Percentiles rank a stretch among this genome's conserved stretches.
Evolutionary conservation across 768 basidiomycete species (phyloP).

Genomic region (Tubosaeta sp.): DNA sequence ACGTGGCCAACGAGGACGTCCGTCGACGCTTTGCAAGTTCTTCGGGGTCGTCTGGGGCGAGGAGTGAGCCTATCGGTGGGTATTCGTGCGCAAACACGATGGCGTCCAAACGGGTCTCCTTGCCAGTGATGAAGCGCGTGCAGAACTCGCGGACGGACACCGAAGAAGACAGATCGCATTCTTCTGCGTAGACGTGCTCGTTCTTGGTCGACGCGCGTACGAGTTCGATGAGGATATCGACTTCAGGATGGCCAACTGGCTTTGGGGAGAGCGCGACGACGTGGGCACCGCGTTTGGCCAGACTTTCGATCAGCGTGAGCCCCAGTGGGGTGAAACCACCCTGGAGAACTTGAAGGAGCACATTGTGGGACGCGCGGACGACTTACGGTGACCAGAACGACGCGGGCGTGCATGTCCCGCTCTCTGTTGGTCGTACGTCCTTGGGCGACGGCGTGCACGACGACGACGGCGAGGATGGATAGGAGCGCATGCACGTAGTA

Average conservation of each 20-base stretch:
- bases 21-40: slow-evolving; percentile 40
- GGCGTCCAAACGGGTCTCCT: slow-evolving; percentile 71
- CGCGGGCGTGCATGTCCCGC: slow-evolving; percentile 68
- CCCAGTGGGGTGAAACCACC: slow-evolving; percentile 75
- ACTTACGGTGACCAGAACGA: slow-evolving; percentile 67
- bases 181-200: slow-evolving; percentile 73
- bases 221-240: slow-evolving; percentile 60
- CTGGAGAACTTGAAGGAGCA: slow-evolving; percentile 32
- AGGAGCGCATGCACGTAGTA: slow-evolving; percentile 54
- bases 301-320: slow-evolving; percentile 55
- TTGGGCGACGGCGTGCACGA: slow-evolving; percentile 58
- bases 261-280: slow-evolving; percentile 69
- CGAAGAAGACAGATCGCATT: slow-evolving; percentile 68
- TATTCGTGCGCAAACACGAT: slow-evolving; percentile 80
- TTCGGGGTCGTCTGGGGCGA: slow-evolving; percentile 27
- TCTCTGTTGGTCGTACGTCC: slow-evolving; percentile 70
- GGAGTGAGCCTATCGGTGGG: slow-evolving; percentile 52
- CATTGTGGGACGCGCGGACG: not conserved
- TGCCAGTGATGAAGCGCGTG: slow-evolving; percentile 57
- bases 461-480: slow-evolving; percentile 40
- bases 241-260: slow-evolving; percentile 44
- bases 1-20: slow-evolving; percentile 59
- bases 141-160: slow-evolving; percentile 67
- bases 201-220: slow-evolving; percentile 68
- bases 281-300: slow-evolving; percentile 75